Conservation (phyloP, 768 basidiomycete species). For the Termitomyces sp. region DNA sequence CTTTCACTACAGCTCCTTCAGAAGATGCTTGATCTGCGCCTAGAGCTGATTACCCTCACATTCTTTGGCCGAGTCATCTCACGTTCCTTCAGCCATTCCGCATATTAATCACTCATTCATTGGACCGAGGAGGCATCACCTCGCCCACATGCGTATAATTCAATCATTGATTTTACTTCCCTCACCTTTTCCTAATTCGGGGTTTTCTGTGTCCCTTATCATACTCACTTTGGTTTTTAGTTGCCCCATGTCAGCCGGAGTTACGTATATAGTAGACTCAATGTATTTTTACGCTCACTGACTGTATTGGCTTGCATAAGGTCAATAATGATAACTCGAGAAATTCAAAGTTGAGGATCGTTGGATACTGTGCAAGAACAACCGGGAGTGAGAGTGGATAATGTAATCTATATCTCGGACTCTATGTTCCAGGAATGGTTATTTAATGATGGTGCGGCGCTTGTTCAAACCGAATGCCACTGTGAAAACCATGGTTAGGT, state of each 20-base stretch:
- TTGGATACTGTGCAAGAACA: not conserved
- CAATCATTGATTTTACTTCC: constrained; percentile 28
- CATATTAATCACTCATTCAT: constrained; percentile 24
- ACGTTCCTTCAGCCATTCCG: constrained; percentile 16
- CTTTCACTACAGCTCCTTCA: constrained; percentile 43
- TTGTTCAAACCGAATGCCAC: constrained; percentile 89
- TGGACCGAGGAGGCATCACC: constrained; percentile 40
- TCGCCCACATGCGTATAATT: constrained; percentile 29
- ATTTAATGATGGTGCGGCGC: constrained; percentile 70
- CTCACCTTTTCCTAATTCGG: constrained; percentile 21
- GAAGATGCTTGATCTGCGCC: constrained; percentile 36
- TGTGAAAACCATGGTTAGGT: constrained; percentile 24
- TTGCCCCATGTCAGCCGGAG: constrained; percentile 40
- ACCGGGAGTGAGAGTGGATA: too few species aligned
- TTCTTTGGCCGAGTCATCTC: constrained; percentile 19
- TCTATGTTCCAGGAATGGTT: constrained; percentile 11
- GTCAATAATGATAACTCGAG: constrained; percentile 13
- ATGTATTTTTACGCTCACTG: constrained; percentile 49
- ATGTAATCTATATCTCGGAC: not conserved
- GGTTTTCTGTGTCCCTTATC: constrained; percentile 22
- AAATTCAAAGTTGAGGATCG: not conserved
- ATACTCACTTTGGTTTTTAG: constrained; percentile 37
- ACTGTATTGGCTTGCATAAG: constrained; percentile 23
- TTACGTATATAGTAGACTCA: constrained; percentile 44
- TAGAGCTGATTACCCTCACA: constrained; percentile 14